phyloP scores from a whole-genome alignment of 2,329 filamentous ascomycete genomes.

The Xylariaceae sp. region DNA sequence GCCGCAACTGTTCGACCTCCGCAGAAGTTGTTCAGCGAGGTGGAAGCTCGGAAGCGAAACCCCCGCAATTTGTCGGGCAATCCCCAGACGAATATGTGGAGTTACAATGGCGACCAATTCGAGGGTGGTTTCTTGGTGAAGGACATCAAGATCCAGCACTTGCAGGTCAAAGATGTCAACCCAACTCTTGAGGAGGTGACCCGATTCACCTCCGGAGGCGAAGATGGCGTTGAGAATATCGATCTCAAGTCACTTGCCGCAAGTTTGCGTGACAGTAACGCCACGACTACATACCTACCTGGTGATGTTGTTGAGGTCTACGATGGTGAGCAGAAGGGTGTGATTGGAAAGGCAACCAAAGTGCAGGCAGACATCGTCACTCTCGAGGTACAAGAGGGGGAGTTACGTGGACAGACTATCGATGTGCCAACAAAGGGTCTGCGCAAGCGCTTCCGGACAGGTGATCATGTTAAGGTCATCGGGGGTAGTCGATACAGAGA shows the following conservation, averaged over 20 bases:
- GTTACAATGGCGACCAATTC: conserved; percentile 85
- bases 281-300: conserved; percentile 79
- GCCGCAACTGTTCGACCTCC: conserved; percentile 70
- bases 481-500: conserved; percentile 92
- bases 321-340: conserved; percentile 89
- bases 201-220: conserved; percentile 82
- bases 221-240: conserved; percentile 90
- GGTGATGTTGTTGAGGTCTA: conserved; percentile 98
- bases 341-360: conserved; percentile 79
- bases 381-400: conserved; percentile 78
- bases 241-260: conserved; percentile 88
- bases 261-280: conserved; percentile 80
- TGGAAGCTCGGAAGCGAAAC: conserved; percentile 86
- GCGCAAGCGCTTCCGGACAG: conserved; percentile 86
- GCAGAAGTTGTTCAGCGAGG: conserved; percentile 87
- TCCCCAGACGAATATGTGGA: conserved; percentile 76
- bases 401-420: conserved; percentile 77
- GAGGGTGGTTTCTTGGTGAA: conserved; percentile 91
- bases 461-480: conserved; percentile 98
- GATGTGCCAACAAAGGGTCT: conserved; percentile 91
- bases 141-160: conserved; percentile 83
- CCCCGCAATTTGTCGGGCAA: conserved; percentile 63
- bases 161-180: conserved; percentile 86
- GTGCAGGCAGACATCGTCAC: conserved; percentile 92
- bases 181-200: conserved; percentile 93